These are phyloP conservation scores for Jimgerdemannia flammicorona DNA, from an alignment of 192 early-diverging fungal species.

Conservation along the genomic window DNA sequence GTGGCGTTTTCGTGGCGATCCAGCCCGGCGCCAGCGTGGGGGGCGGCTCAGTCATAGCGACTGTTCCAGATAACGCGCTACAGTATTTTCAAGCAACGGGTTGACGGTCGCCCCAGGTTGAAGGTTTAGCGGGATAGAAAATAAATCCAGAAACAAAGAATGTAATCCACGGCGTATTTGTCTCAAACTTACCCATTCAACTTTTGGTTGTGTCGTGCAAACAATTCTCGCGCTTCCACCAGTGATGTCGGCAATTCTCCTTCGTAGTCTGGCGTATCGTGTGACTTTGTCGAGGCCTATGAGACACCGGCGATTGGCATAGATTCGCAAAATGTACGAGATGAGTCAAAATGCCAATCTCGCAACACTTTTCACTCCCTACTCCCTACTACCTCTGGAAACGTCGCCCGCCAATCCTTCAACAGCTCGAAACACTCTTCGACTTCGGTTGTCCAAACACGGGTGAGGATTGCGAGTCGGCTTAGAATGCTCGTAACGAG, in stretches of 20 bases:
- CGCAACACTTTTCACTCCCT: neutral
- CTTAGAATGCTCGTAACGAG: conserved; percentile 1
- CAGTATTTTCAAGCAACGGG: too few species aligned
- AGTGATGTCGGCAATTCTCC: neutral
- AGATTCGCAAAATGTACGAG: neutral
- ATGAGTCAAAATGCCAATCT: neutral
- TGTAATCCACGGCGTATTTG: neutral
- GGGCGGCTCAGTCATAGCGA: too few species aligned
- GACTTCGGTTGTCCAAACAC: conserved; percentile 13
- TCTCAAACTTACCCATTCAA: neutral
- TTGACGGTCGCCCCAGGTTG: too few species aligned
- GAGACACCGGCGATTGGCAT: too few species aligned
- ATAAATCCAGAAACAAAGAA: neutral
- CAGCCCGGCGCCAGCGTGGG: neutral
- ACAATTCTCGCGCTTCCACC: neutral
- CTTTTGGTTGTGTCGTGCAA: neutral
- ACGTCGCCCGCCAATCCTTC: conserved; percentile 10
- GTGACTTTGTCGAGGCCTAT: neutral
- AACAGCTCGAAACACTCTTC: conserved; percentile 15
- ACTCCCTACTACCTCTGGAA: neutral
- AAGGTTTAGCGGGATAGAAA: neutral
- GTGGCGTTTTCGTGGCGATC: neutral
- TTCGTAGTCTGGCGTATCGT: neutral
- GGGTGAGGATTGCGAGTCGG: conserved; percentile 17
- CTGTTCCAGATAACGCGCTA: too few species aligned